Evolutionary conservation across 306 rosid genomes (phyloP).

Genomic region (Quercus ilex): DNA sequence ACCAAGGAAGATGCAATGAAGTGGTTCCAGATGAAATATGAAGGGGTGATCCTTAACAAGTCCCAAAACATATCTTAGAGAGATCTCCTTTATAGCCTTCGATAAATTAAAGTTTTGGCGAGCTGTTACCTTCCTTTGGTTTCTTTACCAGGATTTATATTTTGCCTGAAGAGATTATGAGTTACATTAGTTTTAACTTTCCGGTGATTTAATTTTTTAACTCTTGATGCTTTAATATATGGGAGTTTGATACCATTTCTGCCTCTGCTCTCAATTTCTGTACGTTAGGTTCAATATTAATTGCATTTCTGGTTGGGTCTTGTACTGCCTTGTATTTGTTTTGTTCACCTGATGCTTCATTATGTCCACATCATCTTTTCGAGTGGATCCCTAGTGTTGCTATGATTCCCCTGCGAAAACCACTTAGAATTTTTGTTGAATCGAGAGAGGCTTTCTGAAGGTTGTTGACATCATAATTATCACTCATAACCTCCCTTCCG

Average conservation of each 20-base stretch:
- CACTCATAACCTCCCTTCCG: too few relatives aligned
- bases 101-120: constrained; percentile 13
- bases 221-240: background rate
- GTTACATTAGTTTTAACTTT: background rate
- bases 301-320: background rate
- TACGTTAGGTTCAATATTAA: background rate
- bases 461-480: too few relatives aligned
- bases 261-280: background rate
- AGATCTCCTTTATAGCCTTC: background rate
- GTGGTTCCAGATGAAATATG: constrained; percentile 66
- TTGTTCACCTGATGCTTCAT: too few relatives aligned
- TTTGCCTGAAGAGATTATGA: background rate
- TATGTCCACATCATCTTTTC: too few relatives aligned
- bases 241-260: background rate
- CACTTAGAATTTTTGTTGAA: too few relatives aligned
- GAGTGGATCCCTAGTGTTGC: too few relatives aligned
- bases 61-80: constrained; percentile 28
- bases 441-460: too few relatives aligned
- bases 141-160: background rate
- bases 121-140: background rate
- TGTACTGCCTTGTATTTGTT: too few relatives aligned
- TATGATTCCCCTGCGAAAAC: too few relatives aligned
- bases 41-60: constrained; percentile 69
- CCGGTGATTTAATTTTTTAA: background rate
- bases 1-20: constrained; percentile 66